Evolutionary conservation across 108 stramenopile species (phyloP).

Genomic region (Nannochloropsis salina): DNA sequence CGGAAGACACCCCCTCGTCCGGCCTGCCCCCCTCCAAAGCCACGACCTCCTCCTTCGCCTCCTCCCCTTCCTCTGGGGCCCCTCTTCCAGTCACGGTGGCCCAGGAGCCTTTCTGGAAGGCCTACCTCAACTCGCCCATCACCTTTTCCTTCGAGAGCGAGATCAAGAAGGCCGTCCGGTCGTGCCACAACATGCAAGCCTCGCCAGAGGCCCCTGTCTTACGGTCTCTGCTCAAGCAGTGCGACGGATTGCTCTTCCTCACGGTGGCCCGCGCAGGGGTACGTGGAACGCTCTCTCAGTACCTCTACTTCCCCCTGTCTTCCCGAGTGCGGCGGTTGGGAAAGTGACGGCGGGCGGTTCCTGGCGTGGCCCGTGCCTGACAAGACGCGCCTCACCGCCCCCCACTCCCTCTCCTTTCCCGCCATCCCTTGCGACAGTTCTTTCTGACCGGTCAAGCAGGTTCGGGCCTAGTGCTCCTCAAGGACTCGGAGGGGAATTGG

Average conservation of each 20-base stretch:
- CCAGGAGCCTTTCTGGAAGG: not conserved
- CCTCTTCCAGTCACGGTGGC: not conserved
- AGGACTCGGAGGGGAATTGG: not conserved
- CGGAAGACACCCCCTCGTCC: not conserved
- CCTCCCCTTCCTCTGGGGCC: not conserved
- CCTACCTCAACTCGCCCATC: not conserved
- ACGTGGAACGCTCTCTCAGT: not conserved
- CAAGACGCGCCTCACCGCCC: too few relatives aligned
- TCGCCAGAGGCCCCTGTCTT: not conserved
- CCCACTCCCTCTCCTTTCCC: too few relatives aligned
- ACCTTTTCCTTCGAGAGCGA: constrained; percentile 15
- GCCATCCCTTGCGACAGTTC: not conserved
- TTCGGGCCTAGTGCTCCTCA: not conserved
- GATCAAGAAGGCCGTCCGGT: not conserved
- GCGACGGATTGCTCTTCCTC: not conserved
- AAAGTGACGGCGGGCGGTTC: too few relatives aligned
- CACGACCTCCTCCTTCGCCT: not conserved
- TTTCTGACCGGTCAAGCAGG: not conserved
- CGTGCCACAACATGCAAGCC: not conserved
- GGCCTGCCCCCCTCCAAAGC: not conserved
- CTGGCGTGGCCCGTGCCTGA: too few relatives aligned
- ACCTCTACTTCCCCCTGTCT: not conserved
- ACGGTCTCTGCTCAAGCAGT: not conserved
- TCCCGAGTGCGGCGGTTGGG: too few relatives aligned
- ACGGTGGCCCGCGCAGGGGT: constrained; percentile 1